Evolutionary conservation across 2,329 filamentous ascomycete genomes (phyloP).

Genomic region (Sphaerulina populicola): DNA sequence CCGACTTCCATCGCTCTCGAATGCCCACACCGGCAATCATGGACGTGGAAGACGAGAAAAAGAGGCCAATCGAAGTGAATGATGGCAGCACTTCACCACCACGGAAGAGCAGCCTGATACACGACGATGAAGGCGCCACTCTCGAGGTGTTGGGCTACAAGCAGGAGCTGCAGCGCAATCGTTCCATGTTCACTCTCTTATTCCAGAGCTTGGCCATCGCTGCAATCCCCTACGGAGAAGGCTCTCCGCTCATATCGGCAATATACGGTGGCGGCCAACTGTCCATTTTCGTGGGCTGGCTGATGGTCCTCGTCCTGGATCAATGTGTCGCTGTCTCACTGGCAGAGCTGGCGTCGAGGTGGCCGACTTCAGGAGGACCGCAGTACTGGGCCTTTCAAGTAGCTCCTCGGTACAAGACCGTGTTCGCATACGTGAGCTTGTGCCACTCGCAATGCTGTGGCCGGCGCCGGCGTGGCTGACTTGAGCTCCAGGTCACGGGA

Average conservation of each 20-base stretch:
- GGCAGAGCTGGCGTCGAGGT: conserved; percentile 65
- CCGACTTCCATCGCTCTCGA: neutral
- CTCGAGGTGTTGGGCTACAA: conserved; percentile 45
- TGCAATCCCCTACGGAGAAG: conserved; percentile 44
- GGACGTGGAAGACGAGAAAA: neutral
- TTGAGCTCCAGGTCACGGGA: conserved; percentile 47
- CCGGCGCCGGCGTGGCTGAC: neutral
- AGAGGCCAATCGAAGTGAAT: neutral
- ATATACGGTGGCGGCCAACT: conserved; percentile 58
- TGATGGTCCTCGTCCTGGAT: conserved; percentile 58
- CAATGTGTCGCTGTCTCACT: conserved; percentile 62
- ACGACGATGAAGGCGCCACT: neutral
- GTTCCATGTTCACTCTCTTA: conserved; percentile 52
- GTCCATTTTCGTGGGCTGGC: conserved; percentile 64
- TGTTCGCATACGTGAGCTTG: conserved; percentile 46
- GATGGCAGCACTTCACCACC: neutral
- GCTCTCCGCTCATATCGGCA: conserved; percentile 47
- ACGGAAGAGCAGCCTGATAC: neutral
- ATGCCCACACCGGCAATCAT: neutral
- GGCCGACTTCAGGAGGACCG: conserved; percentile 67
- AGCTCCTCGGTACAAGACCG: conserved; percentile 40
- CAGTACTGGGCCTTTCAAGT: conserved; percentile 57
- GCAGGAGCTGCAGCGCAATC: conserved; percentile 50
- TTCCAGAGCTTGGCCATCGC: conserved; percentile 53
- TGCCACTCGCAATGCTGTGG: neutral